Evolutionary conservation across 192 early-diverging fungal species (phyloP).

Genomic region (Piromyces sp.): DNA sequence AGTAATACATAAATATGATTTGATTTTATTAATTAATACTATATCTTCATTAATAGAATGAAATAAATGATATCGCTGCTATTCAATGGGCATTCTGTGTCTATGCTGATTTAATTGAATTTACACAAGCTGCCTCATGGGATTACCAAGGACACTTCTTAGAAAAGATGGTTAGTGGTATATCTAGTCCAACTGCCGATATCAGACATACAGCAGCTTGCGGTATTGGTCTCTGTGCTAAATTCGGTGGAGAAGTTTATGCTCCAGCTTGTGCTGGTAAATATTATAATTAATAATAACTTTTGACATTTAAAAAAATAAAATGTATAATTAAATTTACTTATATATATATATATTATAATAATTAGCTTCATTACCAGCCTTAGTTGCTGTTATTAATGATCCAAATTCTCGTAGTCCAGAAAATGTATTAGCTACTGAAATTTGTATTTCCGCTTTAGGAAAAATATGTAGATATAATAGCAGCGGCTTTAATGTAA

Average conservation of each 20-base stretch:
- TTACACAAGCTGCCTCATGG: conserved; percentile 52
- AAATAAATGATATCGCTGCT: conserved; percentile 38
- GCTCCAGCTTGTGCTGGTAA: conserved; percentile 41
- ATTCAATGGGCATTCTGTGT: conserved; percentile 90
- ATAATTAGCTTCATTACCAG: conserved; percentile 41
- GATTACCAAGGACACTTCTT: conserved; percentile 51
- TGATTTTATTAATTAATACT: no score
- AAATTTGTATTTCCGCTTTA: conserved; percentile 83
- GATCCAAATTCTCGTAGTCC: conserved; percentile 38
- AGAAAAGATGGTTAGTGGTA: conserved; percentile 28
- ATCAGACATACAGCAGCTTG: conserved; percentile 89
- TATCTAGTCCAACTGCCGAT: conserved; percentile 43
- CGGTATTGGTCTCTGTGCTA: conserved; percentile 78
- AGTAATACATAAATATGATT: no score
- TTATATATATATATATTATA: conserved; percentile 4
- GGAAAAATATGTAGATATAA: conserved; percentile 70
- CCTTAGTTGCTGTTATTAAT: conserved; percentile 55
- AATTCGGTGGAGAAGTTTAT: conserved; percentile 72
- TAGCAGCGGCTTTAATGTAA: conserved; percentile 36
- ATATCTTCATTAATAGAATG: conserved; percentile 42
- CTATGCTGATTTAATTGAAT: conserved; percentile 85
- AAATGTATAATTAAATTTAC: no score
- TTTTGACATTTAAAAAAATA: no score
- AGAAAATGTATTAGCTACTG: conserved; percentile 72
- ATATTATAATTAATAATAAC: no score